Evolutionary conservation across 495 filamentous ascomycete genomes (phyloP).

Genomic region (Tricharina praecox): DNA sequence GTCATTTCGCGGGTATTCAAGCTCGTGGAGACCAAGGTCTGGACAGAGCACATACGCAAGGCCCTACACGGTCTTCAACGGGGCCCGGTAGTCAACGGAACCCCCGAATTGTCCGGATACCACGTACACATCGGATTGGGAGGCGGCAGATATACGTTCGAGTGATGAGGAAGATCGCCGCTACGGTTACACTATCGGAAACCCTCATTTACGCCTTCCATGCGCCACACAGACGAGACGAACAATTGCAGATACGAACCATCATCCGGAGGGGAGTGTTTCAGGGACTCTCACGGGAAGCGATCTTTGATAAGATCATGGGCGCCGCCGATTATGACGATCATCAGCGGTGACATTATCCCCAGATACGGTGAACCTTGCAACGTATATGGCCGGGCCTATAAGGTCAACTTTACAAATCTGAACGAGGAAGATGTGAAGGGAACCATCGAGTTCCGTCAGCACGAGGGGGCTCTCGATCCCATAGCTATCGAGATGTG

Average conservation of each 20-base stretch:
- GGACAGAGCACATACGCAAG: neutral
- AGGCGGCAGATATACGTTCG: neutral
- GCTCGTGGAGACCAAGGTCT: neutral
- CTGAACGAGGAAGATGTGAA: neutral
- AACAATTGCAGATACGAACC: neutral
- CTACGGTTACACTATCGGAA: neutral
- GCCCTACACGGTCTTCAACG: neutral
- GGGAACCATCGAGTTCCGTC: constrained; percentile 4
- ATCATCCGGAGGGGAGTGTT: neutral
- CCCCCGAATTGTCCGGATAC: neutral
- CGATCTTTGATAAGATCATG: neutral
- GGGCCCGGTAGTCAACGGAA: neutral
- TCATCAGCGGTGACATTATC: neutral
- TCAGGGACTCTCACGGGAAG: neutral
- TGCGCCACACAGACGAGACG: neutral
- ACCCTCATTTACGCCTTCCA: neutral
- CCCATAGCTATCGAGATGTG: neutral
- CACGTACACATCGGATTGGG: neutral
- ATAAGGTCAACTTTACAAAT: neutral
- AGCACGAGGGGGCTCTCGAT: neutral
- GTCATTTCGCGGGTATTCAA: neutral
- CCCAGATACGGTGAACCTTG: neutral
- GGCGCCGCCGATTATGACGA: neutral
- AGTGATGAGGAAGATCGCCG: neutral
- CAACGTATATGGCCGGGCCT: neutral